A percentile compares a stretch with the other conserved stretches of the same genome.
Evolutionary conservation across 306 rosid species (phyloP).

Genomic region (Ormosia emarginata): DNA sequence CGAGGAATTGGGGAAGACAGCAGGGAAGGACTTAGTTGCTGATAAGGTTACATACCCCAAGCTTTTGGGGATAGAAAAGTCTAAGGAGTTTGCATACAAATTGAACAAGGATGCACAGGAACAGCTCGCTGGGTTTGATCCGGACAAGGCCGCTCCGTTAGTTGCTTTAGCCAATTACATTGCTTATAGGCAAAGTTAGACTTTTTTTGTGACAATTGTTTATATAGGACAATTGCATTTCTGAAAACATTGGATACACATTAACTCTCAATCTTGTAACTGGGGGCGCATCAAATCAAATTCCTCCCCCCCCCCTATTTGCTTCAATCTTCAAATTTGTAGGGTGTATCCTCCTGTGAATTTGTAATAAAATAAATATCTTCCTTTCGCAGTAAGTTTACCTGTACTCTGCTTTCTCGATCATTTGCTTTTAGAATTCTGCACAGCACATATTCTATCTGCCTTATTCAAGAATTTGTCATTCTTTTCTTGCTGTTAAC

Average conservation of each 20-base stretch:
- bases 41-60: conserved; percentile 77
- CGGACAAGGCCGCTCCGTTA: conserved; percentile 53
- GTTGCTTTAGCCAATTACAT: conserved; percentile 64
- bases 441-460: background rate
- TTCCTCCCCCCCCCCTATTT: background rate
- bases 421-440: background rate
- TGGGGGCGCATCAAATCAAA: background rate
- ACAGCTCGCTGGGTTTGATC: conserved; percentile 51
- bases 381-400: background rate
- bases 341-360: background rate
- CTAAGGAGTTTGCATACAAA: conserved; percentile 59
- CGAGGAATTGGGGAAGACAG: conserved; percentile 72
- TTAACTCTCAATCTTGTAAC: background rate
- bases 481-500: background rate
- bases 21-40: conserved; percentile 77
- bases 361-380: background rate
- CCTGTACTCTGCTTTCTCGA: background rate
- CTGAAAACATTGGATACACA: background rate
- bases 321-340: background rate
- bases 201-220: background rate
- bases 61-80: conserved; percentile 59
- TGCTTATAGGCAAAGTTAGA: conserved; percentile 56
- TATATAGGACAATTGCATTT: background rate
- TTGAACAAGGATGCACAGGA: conserved; percentile 51
- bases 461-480: background rate